Percentiles rank a stretch among this genome's conserved stretches.
Conservation (phyloP, 495 filamentous ascomycete genomes). For the Letharia lupina region DNA sequence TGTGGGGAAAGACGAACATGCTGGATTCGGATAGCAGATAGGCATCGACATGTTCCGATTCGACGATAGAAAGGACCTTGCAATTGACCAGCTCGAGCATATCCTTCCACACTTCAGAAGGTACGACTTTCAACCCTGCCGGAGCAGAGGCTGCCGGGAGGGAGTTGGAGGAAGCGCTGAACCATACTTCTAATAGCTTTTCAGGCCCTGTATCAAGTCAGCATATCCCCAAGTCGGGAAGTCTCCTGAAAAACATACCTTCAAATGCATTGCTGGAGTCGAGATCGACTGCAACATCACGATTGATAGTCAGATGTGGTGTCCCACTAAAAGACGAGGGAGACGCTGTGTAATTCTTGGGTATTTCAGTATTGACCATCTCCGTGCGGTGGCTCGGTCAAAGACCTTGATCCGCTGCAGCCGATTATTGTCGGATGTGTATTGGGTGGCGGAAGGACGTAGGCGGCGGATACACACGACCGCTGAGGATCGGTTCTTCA, state of each 20-base stretch:
- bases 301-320: slow-evolving; percentile 90
- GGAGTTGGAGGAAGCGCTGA: slow-evolving; percentile 65
- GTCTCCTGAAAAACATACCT: slow-evolving; percentile 44
- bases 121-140: slow-evolving; percentile 77
- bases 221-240: not conserved
- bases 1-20: slow-evolving; percentile 99
- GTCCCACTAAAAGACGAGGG: slow-evolving; percentile 68
- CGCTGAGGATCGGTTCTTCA: not conserved
- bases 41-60: slow-evolving; percentile 93
- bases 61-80: slow-evolving; percentile 90
- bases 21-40: slow-evolving; percentile 98
- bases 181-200: slow-evolving; percentile 99
- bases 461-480: not conserved
- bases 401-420: slow-evolving; percentile 7
- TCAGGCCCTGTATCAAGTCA: slow-evolving; percentile 59
- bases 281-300: slow-evolving; percentile 85
- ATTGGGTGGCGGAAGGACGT: not conserved
- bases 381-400: slow-evolving; percentile 35
- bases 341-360: slow-evolving; percentile 69
- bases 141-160: slow-evolving; percentile 63
- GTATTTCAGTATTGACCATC: slow-evolving; percentile 78
- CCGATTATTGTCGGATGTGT: not conserved
- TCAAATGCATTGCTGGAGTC: slow-evolving; percentile 97
- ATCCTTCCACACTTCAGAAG: slow-evolving; percentile 78
- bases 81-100: slow-evolving; percentile 98